A percentile compares a stretch with the other conserved stretches of the same genome.
Conservation (phyloP, 345 rosid species). For the Aethionema arabicum region DNA sequence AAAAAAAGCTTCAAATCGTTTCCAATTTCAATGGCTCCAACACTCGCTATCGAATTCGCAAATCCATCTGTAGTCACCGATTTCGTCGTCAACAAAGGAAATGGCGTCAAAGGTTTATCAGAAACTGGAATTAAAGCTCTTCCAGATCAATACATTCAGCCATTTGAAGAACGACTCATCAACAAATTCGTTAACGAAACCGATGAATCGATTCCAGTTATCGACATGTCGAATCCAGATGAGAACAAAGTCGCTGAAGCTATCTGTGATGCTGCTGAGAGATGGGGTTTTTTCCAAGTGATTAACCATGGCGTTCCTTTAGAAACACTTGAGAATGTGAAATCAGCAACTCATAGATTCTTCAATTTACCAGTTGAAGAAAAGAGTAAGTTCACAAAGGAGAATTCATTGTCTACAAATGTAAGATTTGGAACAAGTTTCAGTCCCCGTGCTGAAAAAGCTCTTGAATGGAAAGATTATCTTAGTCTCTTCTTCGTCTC, state of each 20-base stretch:
- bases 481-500: constrained; percentile 52
- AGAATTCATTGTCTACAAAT: constrained; percentile 32
- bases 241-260: constrained; percentile 40
- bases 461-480: constrained; percentile 57
- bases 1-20: neutral
- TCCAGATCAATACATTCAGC: constrained; percentile 48
- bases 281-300: constrained; percentile 56
- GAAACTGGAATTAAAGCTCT: constrained; percentile 46
- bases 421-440: constrained; percentile 45
- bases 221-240: constrained; percentile 45
- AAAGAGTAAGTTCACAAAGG: constrained; percentile 43
- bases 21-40: constrained; percentile 39
- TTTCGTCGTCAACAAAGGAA: constrained; percentile 44
- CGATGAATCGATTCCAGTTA: constrained; percentile 42
- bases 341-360: constrained; percentile 43
- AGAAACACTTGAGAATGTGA: constrained; percentile 41
- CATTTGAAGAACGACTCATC: constrained; percentile 39
- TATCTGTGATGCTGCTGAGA: constrained; percentile 50
- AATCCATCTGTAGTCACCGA: constrained; percentile 35
- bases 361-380: constrained; percentile 43
- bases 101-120: constrained; percentile 53
- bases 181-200: constrained; percentile 37
- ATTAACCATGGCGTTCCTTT: constrained; percentile 47
- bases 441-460: constrained; percentile 44
- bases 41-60: constrained; percentile 25